phyloP scores from a whole-genome alignment of 192 early-diverging fungal genomes.

The Cetraspora pellucida region DNA sequence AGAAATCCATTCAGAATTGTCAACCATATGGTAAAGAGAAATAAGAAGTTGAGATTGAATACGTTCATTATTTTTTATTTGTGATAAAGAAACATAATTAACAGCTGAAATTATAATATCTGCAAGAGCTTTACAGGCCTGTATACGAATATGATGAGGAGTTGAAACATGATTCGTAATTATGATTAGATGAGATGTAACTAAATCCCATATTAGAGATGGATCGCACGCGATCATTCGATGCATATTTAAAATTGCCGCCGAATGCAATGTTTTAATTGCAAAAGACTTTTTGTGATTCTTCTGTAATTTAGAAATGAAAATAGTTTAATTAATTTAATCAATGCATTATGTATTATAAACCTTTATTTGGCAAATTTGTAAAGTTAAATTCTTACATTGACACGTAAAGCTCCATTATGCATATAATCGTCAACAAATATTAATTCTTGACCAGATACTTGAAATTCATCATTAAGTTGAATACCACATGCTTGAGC shows the following conservation, averaged over 20 bases:
- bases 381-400: too few species aligned
- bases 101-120: slow-evolving; percentile 76
- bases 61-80: slow-evolving; percentile 64
- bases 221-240: slow-evolving; percentile 46
- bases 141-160: slow-evolving; percentile 64
- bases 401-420: too few species aligned
- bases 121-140: slow-evolving; percentile 73
- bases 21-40: slow-evolving; percentile 63
- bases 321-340: too few species aligned
- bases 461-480: too few species aligned
- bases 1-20: neutral
- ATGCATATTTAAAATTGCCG: slow-evolving; percentile 58
- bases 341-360: too few species aligned
- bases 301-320: neutral
- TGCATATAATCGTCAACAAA: too few species aligned
- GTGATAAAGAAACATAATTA: slow-evolving; percentile 60
- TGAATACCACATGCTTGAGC: slow-evolving; percentile 48
- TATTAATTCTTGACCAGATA: too few species aligned
- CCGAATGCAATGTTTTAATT: slow-evolving; percentile 40
- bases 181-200: slow-evolving; percentile 71
- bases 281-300: too few species aligned
- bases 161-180: slow-evolving; percentile 62
- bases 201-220: slow-evolving; percentile 57
- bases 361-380: too few species aligned
- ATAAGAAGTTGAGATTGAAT: slow-evolving; percentile 64